These are phyloP conservation scores for Trichoderma sp. DNA, from an alignment of 2,329 filamentous ascomycete species.

Conservation along the genomic window DNA sequence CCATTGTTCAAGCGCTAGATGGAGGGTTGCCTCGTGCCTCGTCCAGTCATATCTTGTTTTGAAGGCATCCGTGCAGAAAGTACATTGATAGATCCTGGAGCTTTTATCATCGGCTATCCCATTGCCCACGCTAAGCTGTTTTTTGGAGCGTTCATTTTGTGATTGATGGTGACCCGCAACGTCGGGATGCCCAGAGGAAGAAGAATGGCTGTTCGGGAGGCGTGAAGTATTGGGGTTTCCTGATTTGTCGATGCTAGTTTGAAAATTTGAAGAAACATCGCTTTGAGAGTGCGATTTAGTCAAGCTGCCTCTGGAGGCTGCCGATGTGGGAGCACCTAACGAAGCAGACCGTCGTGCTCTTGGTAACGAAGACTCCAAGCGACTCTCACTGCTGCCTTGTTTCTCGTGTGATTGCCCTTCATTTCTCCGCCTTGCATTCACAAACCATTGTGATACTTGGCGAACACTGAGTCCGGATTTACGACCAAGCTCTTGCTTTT, in stretches of 20 bases:
- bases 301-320: not conserved
- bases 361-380: not conserved
- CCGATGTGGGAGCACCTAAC: not conserved
- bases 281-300: not conserved
- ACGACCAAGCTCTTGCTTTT: not conserved
- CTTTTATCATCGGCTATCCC: not conserved
- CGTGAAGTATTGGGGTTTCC: not conserved
- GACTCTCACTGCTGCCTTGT: not conserved
- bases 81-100: not conserved
- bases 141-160: not conserved
- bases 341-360: not conserved
- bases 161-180: not conserved
- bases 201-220: not conserved
- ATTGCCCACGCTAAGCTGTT: not conserved
- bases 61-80: not conserved
- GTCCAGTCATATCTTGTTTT: not conserved
- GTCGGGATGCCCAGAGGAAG: not conserved
- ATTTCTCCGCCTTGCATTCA: not conserved
- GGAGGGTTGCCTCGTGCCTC: not conserved
- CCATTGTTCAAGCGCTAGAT: not conserved
- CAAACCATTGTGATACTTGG: slow-evolving; percentile 6
- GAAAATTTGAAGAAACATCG: not conserved
- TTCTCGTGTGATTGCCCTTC: not conserved
- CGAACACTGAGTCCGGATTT: not conserved
- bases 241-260: not conserved